Evolutionary conservation across 2,329 filamentous ascomycete genomes (phyloP).

Genomic region (Botrytis squamosa): DNA sequence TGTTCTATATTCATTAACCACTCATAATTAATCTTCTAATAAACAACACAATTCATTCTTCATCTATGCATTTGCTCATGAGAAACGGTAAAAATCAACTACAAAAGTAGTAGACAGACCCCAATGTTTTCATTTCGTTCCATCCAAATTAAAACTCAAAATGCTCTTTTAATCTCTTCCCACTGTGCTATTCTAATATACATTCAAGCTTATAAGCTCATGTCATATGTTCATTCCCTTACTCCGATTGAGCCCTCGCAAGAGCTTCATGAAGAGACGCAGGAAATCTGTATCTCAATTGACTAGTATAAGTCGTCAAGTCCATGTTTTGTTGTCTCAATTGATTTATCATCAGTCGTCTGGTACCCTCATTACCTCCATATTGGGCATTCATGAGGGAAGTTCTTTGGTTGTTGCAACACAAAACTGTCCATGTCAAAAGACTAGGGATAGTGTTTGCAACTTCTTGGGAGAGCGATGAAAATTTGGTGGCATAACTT

Average conservation of each 20-base stretch:
- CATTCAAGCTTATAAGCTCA: slow-evolving; percentile 6
- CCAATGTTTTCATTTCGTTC: not conserved
- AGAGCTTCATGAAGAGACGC: slow-evolving; percentile 85
- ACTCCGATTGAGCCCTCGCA: slow-evolving; percentile 59
- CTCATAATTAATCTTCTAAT: not conserved
- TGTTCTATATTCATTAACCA: not conserved
- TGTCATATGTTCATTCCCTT: slow-evolving; percentile 14
- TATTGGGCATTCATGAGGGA: slow-evolving; percentile 69
- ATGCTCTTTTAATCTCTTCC: not conserved
- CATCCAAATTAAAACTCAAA: slow-evolving; percentile 15
- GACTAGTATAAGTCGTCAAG: slow-evolving; percentile 88
- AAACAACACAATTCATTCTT: not conserved
- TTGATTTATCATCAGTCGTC: slow-evolving; percentile 63
- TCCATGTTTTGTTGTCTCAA: slow-evolving; percentile 82
- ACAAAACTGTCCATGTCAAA: slow-evolving; percentile 89
- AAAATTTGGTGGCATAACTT: slow-evolving; percentile 75
- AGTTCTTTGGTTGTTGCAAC: slow-evolving; percentile 76
- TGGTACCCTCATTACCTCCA: slow-evolving; percentile 67
- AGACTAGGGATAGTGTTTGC: slow-evolving; percentile 87
- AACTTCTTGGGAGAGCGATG: slow-evolving; percentile 73
- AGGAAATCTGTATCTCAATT: slow-evolving; percentile 87
- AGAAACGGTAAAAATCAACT: slow-evolving; percentile 3
- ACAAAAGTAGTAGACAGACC: slow-evolving; percentile 1
- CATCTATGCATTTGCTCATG: not conserved
- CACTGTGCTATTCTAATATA: slow-evolving; percentile 5